Base-by-base conservation (phyloP, 148 eudicot genomes). In the Rhododendron ovatum region DNA sequence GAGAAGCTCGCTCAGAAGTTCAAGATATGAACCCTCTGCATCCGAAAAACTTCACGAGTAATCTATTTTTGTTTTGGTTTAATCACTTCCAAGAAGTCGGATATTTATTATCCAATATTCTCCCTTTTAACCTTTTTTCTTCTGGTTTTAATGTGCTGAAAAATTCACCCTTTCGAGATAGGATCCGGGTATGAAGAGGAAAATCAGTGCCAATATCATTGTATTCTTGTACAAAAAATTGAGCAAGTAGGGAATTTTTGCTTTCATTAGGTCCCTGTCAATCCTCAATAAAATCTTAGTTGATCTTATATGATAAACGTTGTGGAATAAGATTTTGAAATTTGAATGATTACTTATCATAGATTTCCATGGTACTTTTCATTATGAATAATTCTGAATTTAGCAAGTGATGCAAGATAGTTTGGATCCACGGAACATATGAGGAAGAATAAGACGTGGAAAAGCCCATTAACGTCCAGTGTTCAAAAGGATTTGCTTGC, bases 1-100 rank as follows among this genome's bases (percentile, higher is more conserved):
- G 98, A 91, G 90, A 94, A 94, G 87, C 86, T 97, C 4, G 88
- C 95, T 5, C 98, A 97, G 87, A 97, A 89, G 87, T 97, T 97
- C 88, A 97, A 95, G 94, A 85, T 94, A 61, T 91, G 88, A 89
- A 75, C 24, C 75, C 73, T 41, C 51, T 35, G 0, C 55, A n/a
- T 75, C 26, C 35, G 47, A 74, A 1, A 81, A 43, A 22, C 26
- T 20, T 81, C 24, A 30, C 14, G 3, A 78, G 41, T 55, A 14
- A 78, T 43, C 26, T 17, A 37, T 57, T 10, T 51, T 82, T 0
- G 20, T 11, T 39, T 39, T 67, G 33, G 74, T 9, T 67, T 26
- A 10, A 67, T 67, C 35, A 67, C 74, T 67, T n/a, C 71, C 71
- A 65, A 65, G 30, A 65, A 24, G 13, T n/a, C 30, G 13, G 71